Base-by-base conservation (phyloP, 176 grass and related monocot species). In the Raddia guianensis region DNA sequence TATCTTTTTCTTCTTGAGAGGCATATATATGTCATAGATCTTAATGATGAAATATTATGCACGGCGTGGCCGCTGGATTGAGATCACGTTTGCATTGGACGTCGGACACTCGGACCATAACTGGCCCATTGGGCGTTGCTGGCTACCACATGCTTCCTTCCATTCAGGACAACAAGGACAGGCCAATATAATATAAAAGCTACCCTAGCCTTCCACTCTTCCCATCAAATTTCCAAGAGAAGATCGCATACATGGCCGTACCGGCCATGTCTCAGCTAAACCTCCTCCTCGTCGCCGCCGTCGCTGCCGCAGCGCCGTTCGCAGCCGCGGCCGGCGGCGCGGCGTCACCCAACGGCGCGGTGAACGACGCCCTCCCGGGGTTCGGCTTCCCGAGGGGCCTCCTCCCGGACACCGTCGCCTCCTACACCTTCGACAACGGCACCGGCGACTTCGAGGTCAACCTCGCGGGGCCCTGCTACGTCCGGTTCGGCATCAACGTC, bases 311-410 rank as follows among this genome's bases (percentile, higher is more conserved):
- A 0, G 37, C 37, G 37, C 37, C 37, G 77, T 56, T 20, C 51
- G 55, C 54, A 10, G 34, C 72, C n/a, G 75, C 76, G 14, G 10
- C 49, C 1, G 27, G 13, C 7, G 59, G 5, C 18, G 27, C 27
- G 27, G 59, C 47, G 3, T 8, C 49, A 56, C 63, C 18, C 9
- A 86, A 63, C 21, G 59, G 82, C 56, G 19, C 49, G 34, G 80
- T 75, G 2, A 91, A 87, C 86, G 95, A 97, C 13, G 15, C 87
- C 33, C 89, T 97, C 6, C 80, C 76, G 7, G 72, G 75, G 68
- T 94, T 83, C 79, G 94, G 91, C 18, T 91, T 97, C 15, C 91
- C 94, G 9, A 77, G 20, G 61, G 95, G 95, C 13, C 90, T 97
- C 18, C 69, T 97, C 49, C 90, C 91, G 9, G 87, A 92, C 80